Conservation (phyloP, 106 monocot species). For the Gastrodia elata region DNA sequence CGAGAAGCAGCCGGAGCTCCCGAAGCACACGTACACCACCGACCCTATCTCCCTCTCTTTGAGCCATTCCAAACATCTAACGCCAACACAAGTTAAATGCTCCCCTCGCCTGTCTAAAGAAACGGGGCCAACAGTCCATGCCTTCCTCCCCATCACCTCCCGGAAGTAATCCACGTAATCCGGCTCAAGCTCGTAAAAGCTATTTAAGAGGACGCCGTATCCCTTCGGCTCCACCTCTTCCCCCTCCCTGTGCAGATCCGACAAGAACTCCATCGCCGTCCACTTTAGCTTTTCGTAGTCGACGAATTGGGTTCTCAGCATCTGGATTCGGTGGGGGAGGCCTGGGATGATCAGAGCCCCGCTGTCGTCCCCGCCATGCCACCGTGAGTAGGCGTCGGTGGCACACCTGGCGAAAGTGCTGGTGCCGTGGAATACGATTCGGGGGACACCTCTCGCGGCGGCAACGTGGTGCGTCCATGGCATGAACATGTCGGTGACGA, state of each 20-base stretch:
- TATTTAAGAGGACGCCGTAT: slow-evolving; percentile 28
- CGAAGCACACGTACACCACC: slow-evolving; percentile 48
- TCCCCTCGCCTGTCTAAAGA: not conserved
- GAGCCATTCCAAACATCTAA: slow-evolving; percentile 21
- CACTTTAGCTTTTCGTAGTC: not conserved
- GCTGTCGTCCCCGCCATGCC: not conserved
- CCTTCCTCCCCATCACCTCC: slow-evolving; percentile 5
- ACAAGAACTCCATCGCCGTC: not conserved
- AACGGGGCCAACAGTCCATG: slow-evolving; percentile 39
- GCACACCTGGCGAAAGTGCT: slow-evolving; percentile 14
- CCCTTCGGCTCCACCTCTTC: slow-evolving; percentile 3
- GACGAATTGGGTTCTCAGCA: slow-evolving; percentile 12
- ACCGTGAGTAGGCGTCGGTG: not conserved
- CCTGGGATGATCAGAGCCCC: slow-evolving; percentile 16
- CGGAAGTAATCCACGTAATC: slow-evolving; percentile 12
- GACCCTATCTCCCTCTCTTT: slow-evolving; percentile 14
- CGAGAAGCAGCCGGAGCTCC: slow-evolving; percentile 16
- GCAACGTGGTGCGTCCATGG: slow-evolving; percentile 32
- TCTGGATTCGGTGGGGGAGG: slow-evolving; percentile 25
- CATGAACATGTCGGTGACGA: slow-evolving; percentile 25
- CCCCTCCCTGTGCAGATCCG: not conserved
- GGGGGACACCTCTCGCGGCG: slow-evolving; percentile 14
- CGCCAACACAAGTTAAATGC: not conserved
- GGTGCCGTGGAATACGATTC: slow-evolving; percentile 29
- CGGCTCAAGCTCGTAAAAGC: slow-evolving; percentile 36